These are phyloP conservation scores for Aspergillus asperescens DNA, from an alignment of 495 filamentous ascomycete species.

Conservation along the genomic window DNA sequence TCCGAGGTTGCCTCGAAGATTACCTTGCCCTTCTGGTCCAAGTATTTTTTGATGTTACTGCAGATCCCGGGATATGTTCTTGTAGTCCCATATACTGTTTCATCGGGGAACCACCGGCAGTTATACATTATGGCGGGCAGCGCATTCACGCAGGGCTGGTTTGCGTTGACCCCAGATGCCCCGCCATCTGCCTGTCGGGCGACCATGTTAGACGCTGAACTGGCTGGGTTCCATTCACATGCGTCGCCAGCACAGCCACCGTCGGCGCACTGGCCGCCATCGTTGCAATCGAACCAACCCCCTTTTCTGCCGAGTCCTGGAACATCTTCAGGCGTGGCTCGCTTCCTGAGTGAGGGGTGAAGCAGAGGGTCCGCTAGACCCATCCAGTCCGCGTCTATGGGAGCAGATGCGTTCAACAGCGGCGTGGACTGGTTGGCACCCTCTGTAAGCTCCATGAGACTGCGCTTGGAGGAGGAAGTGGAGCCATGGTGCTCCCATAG, in stretches of 20 bases:
- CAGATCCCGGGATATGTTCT: not conserved
- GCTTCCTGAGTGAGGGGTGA: not conserved
- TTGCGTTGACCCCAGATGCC: too few relatives aligned
- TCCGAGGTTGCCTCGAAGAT: too few relatives aligned
- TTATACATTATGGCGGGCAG: constrained; percentile 5
- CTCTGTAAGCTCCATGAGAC: not conserved
- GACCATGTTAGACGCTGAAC: not conserved
- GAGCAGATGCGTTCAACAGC: not conserved
- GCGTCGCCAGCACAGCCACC: not conserved
- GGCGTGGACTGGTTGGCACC: not conserved
- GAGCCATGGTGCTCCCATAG: constrained; percentile 6
- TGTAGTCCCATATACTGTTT: not conserved
- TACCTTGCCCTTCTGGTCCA: too few relatives aligned
- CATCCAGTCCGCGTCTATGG: not conserved
- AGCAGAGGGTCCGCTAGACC: too few relatives aligned
- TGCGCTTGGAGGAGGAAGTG: not conserved
- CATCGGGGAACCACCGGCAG: constrained; percentile 2
- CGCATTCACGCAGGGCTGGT: not conserved
- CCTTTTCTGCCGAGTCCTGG: not conserved
- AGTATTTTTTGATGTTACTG: constrained; percentile 1
- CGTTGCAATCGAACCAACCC: not conserved
- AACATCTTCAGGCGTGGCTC: not conserved
- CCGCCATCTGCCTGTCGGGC: not conserved
- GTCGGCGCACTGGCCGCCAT: constrained; percentile 2
- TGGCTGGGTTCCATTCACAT: constrained; percentile 2